Evolutionary conservation across 768 basidiomycete genomes (phyloP), one percentile per base, ranked within the genome.

Genomic region (Lyophyllum atratum): DNA sequence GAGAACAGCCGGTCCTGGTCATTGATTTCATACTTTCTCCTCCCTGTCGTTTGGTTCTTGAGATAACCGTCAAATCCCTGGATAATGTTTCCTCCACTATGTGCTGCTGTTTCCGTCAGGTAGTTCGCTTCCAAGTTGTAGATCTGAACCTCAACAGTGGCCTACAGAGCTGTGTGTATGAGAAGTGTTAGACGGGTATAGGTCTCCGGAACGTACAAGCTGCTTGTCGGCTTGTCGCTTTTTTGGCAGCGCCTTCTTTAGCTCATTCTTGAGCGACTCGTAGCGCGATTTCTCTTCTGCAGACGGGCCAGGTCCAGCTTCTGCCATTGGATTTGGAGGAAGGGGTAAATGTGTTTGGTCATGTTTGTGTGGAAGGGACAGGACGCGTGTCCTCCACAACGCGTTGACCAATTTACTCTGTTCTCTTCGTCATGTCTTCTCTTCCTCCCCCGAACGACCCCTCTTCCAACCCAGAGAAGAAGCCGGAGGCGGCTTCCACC

Each of bases 41-140:
- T 77, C 7, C 81, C 84, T 9, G 81, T 77, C 0, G 81, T 81
- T 56, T 86, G 88, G 63, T 87, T 87, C 72, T 93, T 94, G 56
- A 93, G 82, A 67, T 93, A 94, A 40, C 87, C 85, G 53, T 93
- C 92, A 61, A 93, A 93, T 4, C 92, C 92, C 64, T 88, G 88
- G 34, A 94, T 88, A 52, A 94, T 93, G 63, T 94, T 93, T 28
- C 92, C 92, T 17, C 92, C 90, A 63, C 84, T 86, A 59, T 89
- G 86, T 0, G 78, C 76, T 1, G 87, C 83, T 0, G 92, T 93
- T 51, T 94, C 92, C 7, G 85, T 83, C 33, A 94, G 76, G 70
- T 93, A 94, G 3, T 80, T 73, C 9, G 83, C 83, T 69, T 94
- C 92, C 25, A 90, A 77, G 59, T 84, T 86, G 73, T 90, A 90